phyloP scores from a whole-genome alignment of 1,284 basidiomycete species.

The Chalciporus sp. region DNA sequence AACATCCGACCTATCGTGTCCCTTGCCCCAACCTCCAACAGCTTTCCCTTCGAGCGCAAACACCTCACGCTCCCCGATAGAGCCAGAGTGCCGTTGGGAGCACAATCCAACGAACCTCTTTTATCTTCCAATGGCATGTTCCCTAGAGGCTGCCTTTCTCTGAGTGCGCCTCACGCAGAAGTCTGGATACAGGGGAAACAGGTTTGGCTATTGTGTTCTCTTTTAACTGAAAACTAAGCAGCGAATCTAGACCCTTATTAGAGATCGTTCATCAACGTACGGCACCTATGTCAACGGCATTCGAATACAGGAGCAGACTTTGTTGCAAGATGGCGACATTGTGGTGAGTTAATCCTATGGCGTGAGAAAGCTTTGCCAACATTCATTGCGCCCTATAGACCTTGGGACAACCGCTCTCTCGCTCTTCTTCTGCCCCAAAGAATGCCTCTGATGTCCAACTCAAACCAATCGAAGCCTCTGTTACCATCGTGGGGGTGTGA shows the following conservation, averaged over 20 bases:
- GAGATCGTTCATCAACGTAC: constrained; percentile 44
- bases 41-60: constrained; percentile 48
- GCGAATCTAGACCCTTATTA: constrained; percentile 41
- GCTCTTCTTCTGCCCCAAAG: constrained; percentile 40
- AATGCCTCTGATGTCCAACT: constrained; percentile 44
- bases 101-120: constrained; percentile 26
- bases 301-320: constrained; percentile 37
- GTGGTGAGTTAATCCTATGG: constrained; percentile 36
- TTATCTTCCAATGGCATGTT: constrained; percentile 39
- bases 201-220: constrained; percentile 27
- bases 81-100: constrained; percentile 37
- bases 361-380: background rate
- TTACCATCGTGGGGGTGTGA: constrained; percentile 37
- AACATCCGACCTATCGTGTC: constrained; percentile 30
- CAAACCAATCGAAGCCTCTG: constrained; percentile 42
- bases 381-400: constrained; percentile 30
- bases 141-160: constrained; percentile 40
- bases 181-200: constrained; percentile 44
- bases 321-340: constrained; percentile 42
- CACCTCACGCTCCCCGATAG: constrained; percentile 37
- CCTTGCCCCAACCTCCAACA: constrained; percentile 39
- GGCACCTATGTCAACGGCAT: constrained; percentile 49
- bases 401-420: constrained; percentile 39
- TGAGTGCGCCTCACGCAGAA: constrained; percentile 44
- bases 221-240: constrained; percentile 9